Percentiles rank a stretch among this genome's conserved stretches.
phyloP scores from a whole-genome alignment of 2,329 filamentous ascomycete species.

The Fusarium coffeatum region DNA sequence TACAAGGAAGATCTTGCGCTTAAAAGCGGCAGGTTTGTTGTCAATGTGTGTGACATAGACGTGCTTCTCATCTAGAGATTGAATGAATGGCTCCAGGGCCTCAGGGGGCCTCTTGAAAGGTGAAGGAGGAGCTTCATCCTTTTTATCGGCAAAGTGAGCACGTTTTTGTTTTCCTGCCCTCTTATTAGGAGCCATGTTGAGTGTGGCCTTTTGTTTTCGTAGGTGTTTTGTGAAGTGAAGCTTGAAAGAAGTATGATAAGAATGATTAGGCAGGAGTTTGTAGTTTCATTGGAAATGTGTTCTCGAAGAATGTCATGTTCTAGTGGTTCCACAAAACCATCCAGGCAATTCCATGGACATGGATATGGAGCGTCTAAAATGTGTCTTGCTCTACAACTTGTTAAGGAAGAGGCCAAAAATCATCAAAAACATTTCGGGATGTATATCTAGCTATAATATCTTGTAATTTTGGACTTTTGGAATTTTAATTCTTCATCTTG shows the following conservation, averaged over 20 bases:
- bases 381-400: background rate
- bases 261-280: slow-evolving; percentile 12
- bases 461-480: background rate
- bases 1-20: slow-evolving; percentile 84
- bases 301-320: slow-evolving; percentile 29
- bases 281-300: slow-evolving; percentile 36
- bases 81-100: slow-evolving; percentile 73
- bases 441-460: background rate
- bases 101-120: slow-evolving; percentile 77
- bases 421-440: background rate
- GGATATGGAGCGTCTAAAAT: background rate
- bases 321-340: slow-evolving; percentile 33
- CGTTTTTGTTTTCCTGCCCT: slow-evolving; percentile 49
- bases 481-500: background rate
- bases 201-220: background rate
- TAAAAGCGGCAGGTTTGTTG: slow-evolving; percentile 73
- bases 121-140: slow-evolving; percentile 58
- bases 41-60: slow-evolving; percentile 91
- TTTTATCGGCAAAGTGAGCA: slow-evolving; percentile 41
- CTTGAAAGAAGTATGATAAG: slow-evolving; percentile 8
- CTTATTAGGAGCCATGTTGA: slow-evolving; percentile 52
- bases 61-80: slow-evolving; percentile 72
- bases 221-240: slow-evolving; percentile 5
- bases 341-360: slow-evolving; percentile 2
- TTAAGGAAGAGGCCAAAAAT: background rate